phyloP scores from a whole-genome alignment of 495 filamentous ascomycete species.

The Aspergillus carlsbadensis region DNA sequence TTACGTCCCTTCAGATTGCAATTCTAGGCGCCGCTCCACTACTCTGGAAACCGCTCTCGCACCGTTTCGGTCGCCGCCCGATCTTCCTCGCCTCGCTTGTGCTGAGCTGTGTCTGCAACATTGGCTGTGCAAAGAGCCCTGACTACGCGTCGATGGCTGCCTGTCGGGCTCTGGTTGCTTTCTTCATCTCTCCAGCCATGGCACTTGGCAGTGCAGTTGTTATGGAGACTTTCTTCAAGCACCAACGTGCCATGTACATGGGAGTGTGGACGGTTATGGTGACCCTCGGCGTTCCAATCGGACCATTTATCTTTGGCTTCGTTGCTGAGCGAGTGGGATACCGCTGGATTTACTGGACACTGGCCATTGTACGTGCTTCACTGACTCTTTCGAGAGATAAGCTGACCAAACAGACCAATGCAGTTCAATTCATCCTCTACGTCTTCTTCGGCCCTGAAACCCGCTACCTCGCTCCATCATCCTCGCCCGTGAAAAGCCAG shows the following conservation, averaged over 20 bases:
- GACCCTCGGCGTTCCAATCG: slow-evolving; percentile 42
- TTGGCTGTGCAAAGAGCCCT: slow-evolving; percentile 44
- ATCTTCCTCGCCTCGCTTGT: slow-evolving; percentile 50
- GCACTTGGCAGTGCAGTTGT: slow-evolving; percentile 49
- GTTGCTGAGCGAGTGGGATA: slow-evolving; percentile 44
- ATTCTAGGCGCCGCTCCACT: slow-evolving; percentile 51
- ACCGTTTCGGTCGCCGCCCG: slow-evolving; percentile 53
- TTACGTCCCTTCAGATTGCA: slow-evolving; percentile 52
- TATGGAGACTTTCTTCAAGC: slow-evolving; percentile 44
- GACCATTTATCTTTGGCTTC: slow-evolving; percentile 50
- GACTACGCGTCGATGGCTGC: slow-evolving; percentile 42
- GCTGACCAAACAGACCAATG: slow-evolving; percentile 43
- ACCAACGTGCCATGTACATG: slow-evolving; percentile 44
- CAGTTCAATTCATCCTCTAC: slow-evolving; percentile 52
- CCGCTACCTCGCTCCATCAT: slow-evolving; percentile 38
- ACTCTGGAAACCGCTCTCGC: slow-evolving; percentile 53
- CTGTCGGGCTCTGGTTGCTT: slow-evolving; percentile 26
- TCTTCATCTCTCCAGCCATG: slow-evolving; percentile 23
- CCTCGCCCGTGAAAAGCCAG: slow-evolving; percentile 27
- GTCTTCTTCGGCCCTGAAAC: slow-evolving; percentile 56
- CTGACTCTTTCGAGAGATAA: not conserved
- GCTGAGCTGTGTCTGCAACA: slow-evolving; percentile 45
- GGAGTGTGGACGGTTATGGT: slow-evolving; percentile 49
- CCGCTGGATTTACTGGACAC: slow-evolving; percentile 45
- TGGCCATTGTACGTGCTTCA: slow-evolving; percentile 37